Base-by-base conservation (phyloP, 306 rosid species). In the Acacia acuminata region DNA sequence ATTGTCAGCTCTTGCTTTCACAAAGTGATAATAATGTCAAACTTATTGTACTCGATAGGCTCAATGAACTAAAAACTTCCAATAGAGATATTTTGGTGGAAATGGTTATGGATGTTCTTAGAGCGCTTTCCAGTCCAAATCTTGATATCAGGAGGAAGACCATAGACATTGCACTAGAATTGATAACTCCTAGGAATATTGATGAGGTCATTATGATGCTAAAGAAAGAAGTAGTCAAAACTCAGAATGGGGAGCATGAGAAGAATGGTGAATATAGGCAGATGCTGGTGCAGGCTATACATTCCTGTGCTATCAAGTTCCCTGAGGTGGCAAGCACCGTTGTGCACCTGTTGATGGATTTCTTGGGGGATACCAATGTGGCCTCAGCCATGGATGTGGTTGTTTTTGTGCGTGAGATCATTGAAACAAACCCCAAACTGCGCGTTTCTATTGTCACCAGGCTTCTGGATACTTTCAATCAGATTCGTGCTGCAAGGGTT, bases 181-280 rank as follows among this genome's bases (percentile, higher is more conserved):
- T 96, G 86, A 92, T 96, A 0, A 92, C 97, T 0, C 94, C 92
- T 0, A 71, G 93, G 88, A 96, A 94, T 77, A 87, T 96, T 44
- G 96, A 94, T 72, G 97, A 96, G 92, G 97, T 96, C 58, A 94
- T 96, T 80, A 88, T 96, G 94, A 91, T 87, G 90, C 89, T 96
- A 71, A 96, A 96, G 91, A 96, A 96, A 77, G 99, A 96, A 71
- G 98, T 96, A 6, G 93, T 96, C 65, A 96, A 96, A 74, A 96
- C 98, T 25, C 99, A 96, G 85, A 85, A 90, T 53, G 42, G 42
- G 42, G 42, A 38, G 8, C 42, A 38, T 38, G 42, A 38, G 67
- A 98, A 96, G 97, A 96, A 94, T 91, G 94, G 89, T 53, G 98
- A 96, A 8, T 98, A 96, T 32, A 88, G 99, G 88, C 99, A 96